A percentile compares a stretch with the other conserved stretches of the same genome.
These are phyloP conservation scores for Raphanus sativus DNA, from an alignment of 345 rosid genomes.

Conservation along the genomic window DNA sequence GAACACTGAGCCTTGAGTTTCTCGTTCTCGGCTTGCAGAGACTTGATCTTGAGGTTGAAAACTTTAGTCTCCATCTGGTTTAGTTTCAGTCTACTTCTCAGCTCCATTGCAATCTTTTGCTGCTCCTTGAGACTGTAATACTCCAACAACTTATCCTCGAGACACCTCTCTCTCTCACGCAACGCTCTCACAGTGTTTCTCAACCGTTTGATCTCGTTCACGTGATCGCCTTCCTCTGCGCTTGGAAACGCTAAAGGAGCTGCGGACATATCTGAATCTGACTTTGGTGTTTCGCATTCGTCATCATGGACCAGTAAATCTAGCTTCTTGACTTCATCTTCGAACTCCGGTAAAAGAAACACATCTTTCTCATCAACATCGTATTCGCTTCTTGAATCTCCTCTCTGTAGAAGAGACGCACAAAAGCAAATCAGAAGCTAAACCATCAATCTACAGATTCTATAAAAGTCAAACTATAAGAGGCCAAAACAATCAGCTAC, in stretches of 20 bases:
- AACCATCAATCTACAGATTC: neutral
- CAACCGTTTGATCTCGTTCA: slow-evolving; percentile 62
- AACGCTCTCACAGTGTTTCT: slow-evolving; percentile 57
- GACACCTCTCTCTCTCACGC: slow-evolving; percentile 69
- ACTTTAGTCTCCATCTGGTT: slow-evolving; percentile 73
- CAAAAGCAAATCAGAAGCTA: slow-evolving; percentile 1
- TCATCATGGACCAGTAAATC: slow-evolving; percentile 32
- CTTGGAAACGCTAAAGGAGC: slow-evolving; percentile 44
- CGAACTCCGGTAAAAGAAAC: slow-evolving; percentile 57
- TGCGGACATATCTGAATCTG: slow-evolving; percentile 42
- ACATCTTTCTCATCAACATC: slow-evolving; percentile 45
- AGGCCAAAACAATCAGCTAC: neutral
- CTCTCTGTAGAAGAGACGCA: slow-evolving; percentile 16
- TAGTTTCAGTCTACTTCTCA: slow-evolving; percentile 73
- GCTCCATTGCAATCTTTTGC: slow-evolving; percentile 67
- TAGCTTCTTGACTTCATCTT: slow-evolving; percentile 50
- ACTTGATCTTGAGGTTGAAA: slow-evolving; percentile 65
- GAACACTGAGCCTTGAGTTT: slow-evolving; percentile 59
- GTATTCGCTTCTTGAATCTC: slow-evolving; percentile 37
- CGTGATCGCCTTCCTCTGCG: slow-evolving; percentile 49
- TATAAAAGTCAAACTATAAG: neutral
- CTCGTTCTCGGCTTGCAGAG: slow-evolving; percentile 63
- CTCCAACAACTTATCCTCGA: slow-evolving; percentile 73
- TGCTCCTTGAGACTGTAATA: slow-evolving; percentile 87
- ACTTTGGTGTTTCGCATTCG: slow-evolving; percentile 40